A percentile compares a stretch with the other conserved stretches of the same genome.
Evolutionary conservation across 257 asterid genomes (phyloP).

Genomic region (Solanum bukasovii): DNA sequence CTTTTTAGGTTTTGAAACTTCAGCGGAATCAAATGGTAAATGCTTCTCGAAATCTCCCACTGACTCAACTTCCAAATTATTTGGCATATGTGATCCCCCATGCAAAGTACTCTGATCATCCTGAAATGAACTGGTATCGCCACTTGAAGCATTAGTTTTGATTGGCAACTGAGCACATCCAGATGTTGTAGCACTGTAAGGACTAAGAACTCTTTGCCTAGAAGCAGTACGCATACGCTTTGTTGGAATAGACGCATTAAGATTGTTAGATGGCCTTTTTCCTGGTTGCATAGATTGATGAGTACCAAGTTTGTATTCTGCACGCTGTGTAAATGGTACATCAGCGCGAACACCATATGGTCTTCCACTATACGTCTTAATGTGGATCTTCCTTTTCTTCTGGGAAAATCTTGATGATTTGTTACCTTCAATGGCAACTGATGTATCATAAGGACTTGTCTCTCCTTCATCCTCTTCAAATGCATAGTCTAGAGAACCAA

Average conservation of each 20-base stretch:
- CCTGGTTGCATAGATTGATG: constrained; percentile 44
- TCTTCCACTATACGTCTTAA: constrained; percentile 47
- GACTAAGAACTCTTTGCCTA: constrained; percentile 67
- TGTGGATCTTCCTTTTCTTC: constrained; percentile 49
- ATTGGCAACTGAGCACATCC: constrained; percentile 57
- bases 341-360: constrained; percentile 45
- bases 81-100: constrained; percentile 53
- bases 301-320: constrained; percentile 41
- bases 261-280: constrained; percentile 65
- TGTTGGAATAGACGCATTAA: constrained; percentile 79
- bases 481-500: constrained; percentile 45
- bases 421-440: constrained; percentile 44
- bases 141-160: constrained; percentile 89
- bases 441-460: constrained; percentile 44
- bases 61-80: constrained; percentile 70
- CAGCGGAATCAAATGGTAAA: constrained; percentile 47
- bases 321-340: constrained; percentile 36
- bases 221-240: constrained; percentile 86
- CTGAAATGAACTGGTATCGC: constrained; percentile 87
- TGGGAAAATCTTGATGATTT: constrained; percentile 50
- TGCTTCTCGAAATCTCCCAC: constrained; percentile 61
- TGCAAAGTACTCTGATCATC: constrained; percentile 77
- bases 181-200: constrained; percentile 67
- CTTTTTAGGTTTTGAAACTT: constrained; percentile 76
- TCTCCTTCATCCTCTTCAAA: constrained; percentile 81